Evolutionary conservation across 331 rosid genomes (phyloP).

Genomic region (Acacia concinna): DNA sequence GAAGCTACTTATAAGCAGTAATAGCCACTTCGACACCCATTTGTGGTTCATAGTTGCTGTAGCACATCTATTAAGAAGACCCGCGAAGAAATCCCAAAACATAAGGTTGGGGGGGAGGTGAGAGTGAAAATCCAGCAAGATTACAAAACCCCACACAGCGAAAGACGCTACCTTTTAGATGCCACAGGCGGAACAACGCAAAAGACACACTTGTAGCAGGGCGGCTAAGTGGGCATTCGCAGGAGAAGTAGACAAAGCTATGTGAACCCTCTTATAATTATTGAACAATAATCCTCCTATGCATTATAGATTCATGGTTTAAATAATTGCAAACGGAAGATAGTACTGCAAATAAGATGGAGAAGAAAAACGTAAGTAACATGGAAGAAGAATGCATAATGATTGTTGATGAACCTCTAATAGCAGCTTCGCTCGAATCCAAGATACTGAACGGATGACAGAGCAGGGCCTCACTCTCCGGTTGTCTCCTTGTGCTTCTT

Average conservation of each 20-base stretch:
- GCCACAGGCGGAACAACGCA: constrained; percentile 47
- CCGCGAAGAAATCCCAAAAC: constrained; percentile 11
- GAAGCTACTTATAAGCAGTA: too few relatives aligned
- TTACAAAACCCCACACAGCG: constrained; percentile 9
- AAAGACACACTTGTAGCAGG: constrained; percentile 14
- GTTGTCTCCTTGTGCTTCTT: constrained; percentile 4
- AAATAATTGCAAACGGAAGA: background rate
- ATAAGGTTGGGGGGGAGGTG: constrained; percentile 1
- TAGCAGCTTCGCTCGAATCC: constrained; percentile 14
- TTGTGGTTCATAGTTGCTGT: background rate
- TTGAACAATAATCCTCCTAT: background rate
- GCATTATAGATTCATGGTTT: background rate
- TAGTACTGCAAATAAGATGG: background rate
- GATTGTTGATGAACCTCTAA: constrained; percentile 26
- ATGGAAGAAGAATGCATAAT: background rate
- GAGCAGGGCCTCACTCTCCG: background rate
- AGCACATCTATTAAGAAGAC: background rate
- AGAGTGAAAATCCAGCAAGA: background rate
- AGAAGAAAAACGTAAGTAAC: background rate
- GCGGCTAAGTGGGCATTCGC: background rate
- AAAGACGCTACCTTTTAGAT: constrained; percentile 12
- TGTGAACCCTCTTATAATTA: background rate
- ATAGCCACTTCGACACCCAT: constrained; percentile 9
- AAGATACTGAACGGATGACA: constrained; percentile 17
- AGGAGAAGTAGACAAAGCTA: background rate